These are phyloP conservation scores for Fallopia convolvulus DNA, from an alignment of 148 eudicot species.

Conservation along the genomic window DNA sequence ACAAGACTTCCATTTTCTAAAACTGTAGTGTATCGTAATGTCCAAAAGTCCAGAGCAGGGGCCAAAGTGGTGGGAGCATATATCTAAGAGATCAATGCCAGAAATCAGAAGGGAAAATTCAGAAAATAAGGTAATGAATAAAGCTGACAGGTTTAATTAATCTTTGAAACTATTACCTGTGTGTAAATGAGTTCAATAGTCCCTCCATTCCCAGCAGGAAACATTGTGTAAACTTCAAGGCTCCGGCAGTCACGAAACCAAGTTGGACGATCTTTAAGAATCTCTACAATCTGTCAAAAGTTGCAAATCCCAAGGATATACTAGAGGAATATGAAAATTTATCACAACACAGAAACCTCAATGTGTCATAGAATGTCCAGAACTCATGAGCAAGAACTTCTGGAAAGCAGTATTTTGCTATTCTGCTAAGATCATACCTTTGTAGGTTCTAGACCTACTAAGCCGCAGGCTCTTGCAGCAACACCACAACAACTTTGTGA, in stretches of 20 bases:
- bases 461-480: conserved; percentile 99
- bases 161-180: conserved; percentile 34
- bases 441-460: conserved; percentile 88
- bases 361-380: too few relatives aligned
- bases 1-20: conserved; percentile 88
- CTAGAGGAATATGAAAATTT: too few relatives aligned
- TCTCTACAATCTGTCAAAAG: conserved; percentile 67
- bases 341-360: too few relatives aligned
- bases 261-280: conserved; percentile 91
- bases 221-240: conserved; percentile 78
- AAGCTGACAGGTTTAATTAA: too few relatives aligned
- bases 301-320: too few relatives aligned
- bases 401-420: too few relatives aligned
- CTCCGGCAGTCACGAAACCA: conserved; percentile 99
- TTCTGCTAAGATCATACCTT: conserved; percentile 41
- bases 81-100: conserved; percentile 33
- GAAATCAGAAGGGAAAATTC: too few relatives aligned
- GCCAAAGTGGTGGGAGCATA: conserved; percentile 97
- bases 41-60: conserved; percentile 96
- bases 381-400: too few relatives aligned
- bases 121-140: too few relatives aligned
- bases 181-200: conserved; percentile 84
- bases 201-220: conserved; percentile 92
- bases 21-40: conserved; percentile 84
- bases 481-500: conserved; percentile 80